Conservation (phyloP, 2,329 filamentous ascomycete species). For the Pestalotiopsis sp. region DNA sequence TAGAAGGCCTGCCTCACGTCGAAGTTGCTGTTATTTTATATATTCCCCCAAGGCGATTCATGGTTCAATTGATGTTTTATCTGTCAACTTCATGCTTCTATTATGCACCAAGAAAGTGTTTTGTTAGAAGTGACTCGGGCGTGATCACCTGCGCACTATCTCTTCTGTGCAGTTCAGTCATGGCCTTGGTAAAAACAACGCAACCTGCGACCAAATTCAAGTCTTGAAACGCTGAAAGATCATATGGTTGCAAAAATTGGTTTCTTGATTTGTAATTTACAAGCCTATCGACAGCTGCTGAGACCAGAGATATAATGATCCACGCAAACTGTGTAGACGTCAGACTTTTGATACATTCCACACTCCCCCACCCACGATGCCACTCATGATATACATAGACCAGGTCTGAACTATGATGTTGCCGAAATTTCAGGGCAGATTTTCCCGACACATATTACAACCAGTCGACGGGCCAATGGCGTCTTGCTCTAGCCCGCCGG, state of each 20-base stretch:
- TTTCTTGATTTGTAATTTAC: not conserved
- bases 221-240: not conserved
- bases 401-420: not conserved
- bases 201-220: too few relatives aligned
- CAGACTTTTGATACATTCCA: not conserved
- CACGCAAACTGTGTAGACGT: not conserved
- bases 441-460: too few relatives aligned
- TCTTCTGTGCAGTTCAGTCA: not conserved
- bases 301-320: not conserved
- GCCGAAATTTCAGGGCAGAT: not conserved
- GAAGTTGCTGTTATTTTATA: conserved; percentile 7
- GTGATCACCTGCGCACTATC: not conserved
- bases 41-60: not conserved
- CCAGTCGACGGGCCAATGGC: too few relatives aligned
- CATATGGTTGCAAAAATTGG: not conserved
- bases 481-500: not conserved
- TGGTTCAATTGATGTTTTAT: not conserved
- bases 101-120: not conserved
- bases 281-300: not conserved
- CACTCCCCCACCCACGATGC: not conserved
- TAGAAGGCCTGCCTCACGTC: not conserved
- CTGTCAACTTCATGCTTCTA: not conserved
- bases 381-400: not conserved
- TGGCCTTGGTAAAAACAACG: not conserved
- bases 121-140: not conserved